These are phyloP conservation scores for Acanthamoeba sp. DNA, from an alignment of 208 protist genomes.

Conservation along the genomic window DNA sequence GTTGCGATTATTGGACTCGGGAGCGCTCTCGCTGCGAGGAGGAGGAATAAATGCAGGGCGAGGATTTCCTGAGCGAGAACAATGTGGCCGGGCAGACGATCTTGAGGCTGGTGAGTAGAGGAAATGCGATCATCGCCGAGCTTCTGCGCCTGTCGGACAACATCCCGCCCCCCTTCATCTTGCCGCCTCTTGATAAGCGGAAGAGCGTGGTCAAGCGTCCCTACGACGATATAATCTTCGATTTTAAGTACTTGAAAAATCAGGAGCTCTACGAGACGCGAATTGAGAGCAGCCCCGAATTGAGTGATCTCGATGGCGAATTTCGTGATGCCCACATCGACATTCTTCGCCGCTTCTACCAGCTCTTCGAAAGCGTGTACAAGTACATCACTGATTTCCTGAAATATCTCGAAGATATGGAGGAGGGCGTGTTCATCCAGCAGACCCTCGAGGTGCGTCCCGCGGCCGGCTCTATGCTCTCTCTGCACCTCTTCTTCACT, in stretches of 20 bases:
- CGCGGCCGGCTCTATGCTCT: background rate
- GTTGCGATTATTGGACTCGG: no score
- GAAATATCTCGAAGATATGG: constrained; percentile 93
- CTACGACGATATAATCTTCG: constrained; percentile 94
- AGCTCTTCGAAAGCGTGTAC: constrained; percentile 96
- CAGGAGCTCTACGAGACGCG: constrained; percentile 91
- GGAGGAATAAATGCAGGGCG: constrained; percentile 14
- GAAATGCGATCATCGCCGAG: constrained; percentile 92
- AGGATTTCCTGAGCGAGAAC: constrained; percentile 93
- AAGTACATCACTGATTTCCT: constrained; percentile 96
- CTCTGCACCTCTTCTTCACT: background rate
- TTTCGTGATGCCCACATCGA: constrained; percentile 94
- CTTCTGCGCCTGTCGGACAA: constrained; percentile 93
- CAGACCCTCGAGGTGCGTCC: constrained; percentile 93
- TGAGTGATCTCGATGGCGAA: constrained; percentile 90
- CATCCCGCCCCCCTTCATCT: constrained; percentile 93
- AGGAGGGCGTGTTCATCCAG: constrained; percentile 93
- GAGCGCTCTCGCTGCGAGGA: no score
- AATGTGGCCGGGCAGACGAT: constrained; percentile 94
- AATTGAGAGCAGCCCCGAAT: constrained; percentile 87
- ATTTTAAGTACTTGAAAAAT: constrained; percentile 95
- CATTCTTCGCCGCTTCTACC: constrained; percentile 97
- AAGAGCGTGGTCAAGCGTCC: constrained; percentile 24
- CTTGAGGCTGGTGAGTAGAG: constrained; percentile 93
- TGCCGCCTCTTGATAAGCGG: constrained; percentile 47